phyloP scores from a whole-genome alignment of 768 basidiomycete species.

The Mycena rosella region DNA sequence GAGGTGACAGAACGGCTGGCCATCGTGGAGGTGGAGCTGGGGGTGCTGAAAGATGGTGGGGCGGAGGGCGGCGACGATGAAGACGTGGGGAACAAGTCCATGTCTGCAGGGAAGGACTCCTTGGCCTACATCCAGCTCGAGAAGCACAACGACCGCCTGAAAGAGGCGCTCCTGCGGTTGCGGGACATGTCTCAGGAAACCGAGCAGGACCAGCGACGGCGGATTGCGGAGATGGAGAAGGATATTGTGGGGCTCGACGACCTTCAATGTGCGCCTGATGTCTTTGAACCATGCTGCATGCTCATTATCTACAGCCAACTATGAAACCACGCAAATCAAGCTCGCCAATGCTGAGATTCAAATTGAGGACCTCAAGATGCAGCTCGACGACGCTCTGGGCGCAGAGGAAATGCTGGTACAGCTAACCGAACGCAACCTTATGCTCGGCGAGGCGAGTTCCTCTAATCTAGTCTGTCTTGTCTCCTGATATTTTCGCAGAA shows the following conservation, averaged over 20 bases:
- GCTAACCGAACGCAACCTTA: constrained; percentile 93
- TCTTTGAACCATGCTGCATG: constrained; percentile 5
- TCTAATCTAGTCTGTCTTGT: neutral
- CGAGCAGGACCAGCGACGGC: constrained; percentile 84
- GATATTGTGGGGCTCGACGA: constrained; percentile 85
- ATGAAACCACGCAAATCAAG: constrained; percentile 83
- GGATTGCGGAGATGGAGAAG: constrained; percentile 91
- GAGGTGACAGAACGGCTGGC: constrained; percentile 84
- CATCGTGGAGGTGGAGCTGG: constrained; percentile 85
- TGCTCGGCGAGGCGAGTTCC: constrained; percentile 83
- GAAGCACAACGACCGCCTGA: constrained; percentile 95
- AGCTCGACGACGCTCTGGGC: constrained; percentile 94
- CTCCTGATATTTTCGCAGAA: constrained; percentile 62
- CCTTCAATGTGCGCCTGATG: constrained; percentile 70
- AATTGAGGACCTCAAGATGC: constrained; percentile 93
- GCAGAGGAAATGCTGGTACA: constrained; percentile 98
- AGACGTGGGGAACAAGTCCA: constrained; percentile 42
- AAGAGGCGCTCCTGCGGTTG: constrained; percentile 86
- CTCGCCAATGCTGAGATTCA: constrained; percentile 91
- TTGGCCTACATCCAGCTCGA: constrained; percentile 88
- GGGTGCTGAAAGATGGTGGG: constrained; percentile 76
- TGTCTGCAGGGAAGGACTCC: constrained; percentile 63
- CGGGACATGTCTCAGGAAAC: constrained; percentile 91
- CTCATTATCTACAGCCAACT: constrained; percentile 65
- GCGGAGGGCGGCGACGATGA: constrained; percentile 45